phyloP scores from a whole-genome alignment of 2,329 filamentous ascomycete genomes.

The Xylaria sp. region DNA sequence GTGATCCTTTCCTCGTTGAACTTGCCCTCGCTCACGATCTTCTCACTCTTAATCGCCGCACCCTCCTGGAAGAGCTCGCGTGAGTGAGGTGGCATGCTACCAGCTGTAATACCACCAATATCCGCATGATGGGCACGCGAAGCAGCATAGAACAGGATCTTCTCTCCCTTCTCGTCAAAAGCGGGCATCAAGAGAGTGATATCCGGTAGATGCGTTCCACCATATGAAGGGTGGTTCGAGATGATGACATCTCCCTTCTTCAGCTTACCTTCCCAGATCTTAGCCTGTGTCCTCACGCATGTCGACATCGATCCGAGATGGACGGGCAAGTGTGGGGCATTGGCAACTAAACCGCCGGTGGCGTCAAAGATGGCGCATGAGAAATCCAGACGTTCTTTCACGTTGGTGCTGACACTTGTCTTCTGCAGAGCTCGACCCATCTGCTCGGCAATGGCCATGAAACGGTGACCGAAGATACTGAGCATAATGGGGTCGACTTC shows the following conservation, averaged over 20 bases:
- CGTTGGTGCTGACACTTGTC: conserved; percentile 73
- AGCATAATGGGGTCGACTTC: conserved; percentile 71
- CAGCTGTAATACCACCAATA: conserved; percentile 70
- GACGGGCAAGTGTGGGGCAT: conserved; percentile 74
- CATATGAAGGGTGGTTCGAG: conserved; percentile 78
- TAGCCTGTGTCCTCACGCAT: conserved; percentile 70
- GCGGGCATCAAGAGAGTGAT: conserved; percentile 78
- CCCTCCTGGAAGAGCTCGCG: conserved; percentile 54
- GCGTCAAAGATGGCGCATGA: conserved; percentile 77
- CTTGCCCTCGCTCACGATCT: conserved; percentile 66
- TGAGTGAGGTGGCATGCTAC: conserved; percentile 68
- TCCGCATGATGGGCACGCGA: conserved; percentile 78
- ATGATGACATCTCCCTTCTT: conserved; percentile 77
- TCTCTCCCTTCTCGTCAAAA: conserved; percentile 58
- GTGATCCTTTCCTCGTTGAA: conserved; percentile 70
- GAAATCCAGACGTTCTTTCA: conserved; percentile 78
- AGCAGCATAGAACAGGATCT: conserved; percentile 77
- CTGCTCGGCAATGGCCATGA: conserved; percentile 82
- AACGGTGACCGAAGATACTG: conserved; percentile 73
- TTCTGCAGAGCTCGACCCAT: conserved; percentile 77
- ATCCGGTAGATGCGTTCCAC: conserved; percentile 77
- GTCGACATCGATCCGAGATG: conserved; percentile 84
- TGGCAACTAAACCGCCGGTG: conserved; percentile 69
- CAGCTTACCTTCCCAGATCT: conserved; percentile 73
- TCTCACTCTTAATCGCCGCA: conserved; percentile 53